A percentile compares a stretch with the other conserved stretches of the same genome.
Evolutionary conservation across 1,139 yeast genomes (phyloP).

Genomic region (Suhomyces anneliseae): DNA sequence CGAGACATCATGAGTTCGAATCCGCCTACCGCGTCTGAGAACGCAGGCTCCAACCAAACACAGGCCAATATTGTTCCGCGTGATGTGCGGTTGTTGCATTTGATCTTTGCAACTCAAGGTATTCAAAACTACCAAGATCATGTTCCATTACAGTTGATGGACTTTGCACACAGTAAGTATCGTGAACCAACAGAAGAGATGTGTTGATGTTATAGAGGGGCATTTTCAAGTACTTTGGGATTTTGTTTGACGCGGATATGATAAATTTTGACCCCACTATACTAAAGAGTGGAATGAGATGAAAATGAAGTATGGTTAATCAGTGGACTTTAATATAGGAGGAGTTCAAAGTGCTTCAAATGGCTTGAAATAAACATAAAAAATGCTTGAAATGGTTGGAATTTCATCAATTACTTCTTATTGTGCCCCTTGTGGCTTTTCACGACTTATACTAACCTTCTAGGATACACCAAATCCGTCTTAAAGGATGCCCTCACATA

Average conservation of each 20-base stretch:
- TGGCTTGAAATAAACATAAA: no score
- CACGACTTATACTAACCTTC: constrained; percentile 14
- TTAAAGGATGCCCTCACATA: constrained; percentile 86
- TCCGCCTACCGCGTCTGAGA: constrained; percentile 5
- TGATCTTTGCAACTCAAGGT: constrained; percentile 91
- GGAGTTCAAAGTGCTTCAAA: no score
- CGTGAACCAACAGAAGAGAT: background rate
- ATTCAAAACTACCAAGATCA: constrained; percentile 91
- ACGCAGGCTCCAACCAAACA: constrained; percentile 7
- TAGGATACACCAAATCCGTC: constrained; percentile 78
- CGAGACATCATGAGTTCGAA: constrained; percentile 8
- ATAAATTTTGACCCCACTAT: no score
- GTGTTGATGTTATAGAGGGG: no score
- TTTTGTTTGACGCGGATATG: no score
- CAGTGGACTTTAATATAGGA: no score
- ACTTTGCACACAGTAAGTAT: constrained; percentile 73
- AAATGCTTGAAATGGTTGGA: no score
- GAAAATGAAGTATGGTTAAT: no score
- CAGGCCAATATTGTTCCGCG: constrained; percentile 56
- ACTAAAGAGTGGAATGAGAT: no score
- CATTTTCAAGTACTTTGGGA: no score
- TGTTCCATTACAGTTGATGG: constrained; percentile 93
- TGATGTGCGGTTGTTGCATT: constrained; percentile 86
- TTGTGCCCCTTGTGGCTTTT: no score
- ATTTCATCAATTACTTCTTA: no score